Evolutionary conservation across 192 early-diverging fungal genomes (phyloP), one percentile per base, ranked within the genome.

Genomic region (Entrophospora sp.): DNA sequence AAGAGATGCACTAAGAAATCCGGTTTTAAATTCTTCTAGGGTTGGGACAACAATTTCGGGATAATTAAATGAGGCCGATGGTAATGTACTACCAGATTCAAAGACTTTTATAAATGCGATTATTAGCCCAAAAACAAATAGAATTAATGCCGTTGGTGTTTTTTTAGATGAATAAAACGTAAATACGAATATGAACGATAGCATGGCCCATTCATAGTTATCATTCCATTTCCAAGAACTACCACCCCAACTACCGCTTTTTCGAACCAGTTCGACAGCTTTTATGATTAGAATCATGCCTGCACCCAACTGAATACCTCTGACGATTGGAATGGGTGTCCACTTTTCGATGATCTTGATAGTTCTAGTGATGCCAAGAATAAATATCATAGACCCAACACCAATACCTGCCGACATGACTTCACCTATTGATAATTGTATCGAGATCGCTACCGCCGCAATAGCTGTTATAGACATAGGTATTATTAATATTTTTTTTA

Each of bases 251-350:
- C 80, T 71, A 18, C 80, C 46, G 0, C 70, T 66, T 59, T 71
- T 69, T 67, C 75, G 76, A 51, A 88, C 73, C 57, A 89, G 67
- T 20, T 74, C 77, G 13, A 83, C 78, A 8, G 87, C 92, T 65
- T 88, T 89, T 61, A 81, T 81, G 45, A 81, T 83, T 13, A 89
- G 75, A 2, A 81, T 78, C 49, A 92, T 71, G 52, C 86, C 87
- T 2, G 89, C 86, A 35, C 91, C 91, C 58, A 92, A 75, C 74
- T 87, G 91, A 57, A 91, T 77, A 12, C 88, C 89, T 62, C 85
- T 85, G 65, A 91, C 79, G n/a, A 90, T 76, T 0, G 86, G 66
- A 28, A 85, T 76, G 10, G 92, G 90, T 8, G 87, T 88, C 61
- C 82, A 81, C 37, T 79, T 79, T 31, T 83, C 78, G 36, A 91